A percentile compares a stretch with the other conserved stretches of the same genome.
phyloP scores from a whole-genome alignment of 345 rosid species.

The Combretum micranthum region DNA sequence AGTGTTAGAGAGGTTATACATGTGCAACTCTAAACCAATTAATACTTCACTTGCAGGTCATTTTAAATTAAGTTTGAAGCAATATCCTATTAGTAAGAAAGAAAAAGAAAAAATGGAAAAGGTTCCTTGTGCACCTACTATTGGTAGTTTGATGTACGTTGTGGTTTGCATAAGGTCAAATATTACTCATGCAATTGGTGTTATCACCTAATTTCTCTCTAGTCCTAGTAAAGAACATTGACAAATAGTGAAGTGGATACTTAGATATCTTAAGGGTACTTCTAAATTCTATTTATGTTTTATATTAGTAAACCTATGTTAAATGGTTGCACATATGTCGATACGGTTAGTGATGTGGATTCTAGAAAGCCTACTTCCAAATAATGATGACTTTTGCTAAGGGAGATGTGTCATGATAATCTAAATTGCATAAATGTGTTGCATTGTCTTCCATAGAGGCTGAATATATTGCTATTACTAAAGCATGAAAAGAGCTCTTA shows the following conservation, averaged over 20 bases:
- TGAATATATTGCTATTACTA: neutral
- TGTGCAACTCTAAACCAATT: too few relatives aligned
- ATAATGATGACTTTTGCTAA: neutral
- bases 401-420: neutral
- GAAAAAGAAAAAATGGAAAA: constrained; percentile 6
- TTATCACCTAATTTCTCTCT: neutral
- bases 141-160: neutral
- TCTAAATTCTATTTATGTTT: neutral
- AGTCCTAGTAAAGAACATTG: neutral
- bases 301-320: neutral
- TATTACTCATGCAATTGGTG: too few relatives aligned
- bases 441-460: too few relatives aligned
- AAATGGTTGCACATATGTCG: neutral
- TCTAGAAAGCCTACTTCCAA: too few relatives aligned
- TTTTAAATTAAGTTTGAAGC: too few relatives aligned
- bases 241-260: constrained; percentile 1
- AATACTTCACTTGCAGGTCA: too few relatives aligned
- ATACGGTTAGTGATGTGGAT: too few relatives aligned
- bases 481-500: too few relatives aligned
- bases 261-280: constrained; percentile 1
- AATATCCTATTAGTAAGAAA: too few relatives aligned
- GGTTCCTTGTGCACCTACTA: neutral
- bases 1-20: too few relatives aligned
- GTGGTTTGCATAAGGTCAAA: neutral
- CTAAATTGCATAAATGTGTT: too few relatives aligned